phyloP scores from a whole-genome alignment of 2,329 filamentous ascomycete genomes.

The Shiraia bambusicola region DNA sequence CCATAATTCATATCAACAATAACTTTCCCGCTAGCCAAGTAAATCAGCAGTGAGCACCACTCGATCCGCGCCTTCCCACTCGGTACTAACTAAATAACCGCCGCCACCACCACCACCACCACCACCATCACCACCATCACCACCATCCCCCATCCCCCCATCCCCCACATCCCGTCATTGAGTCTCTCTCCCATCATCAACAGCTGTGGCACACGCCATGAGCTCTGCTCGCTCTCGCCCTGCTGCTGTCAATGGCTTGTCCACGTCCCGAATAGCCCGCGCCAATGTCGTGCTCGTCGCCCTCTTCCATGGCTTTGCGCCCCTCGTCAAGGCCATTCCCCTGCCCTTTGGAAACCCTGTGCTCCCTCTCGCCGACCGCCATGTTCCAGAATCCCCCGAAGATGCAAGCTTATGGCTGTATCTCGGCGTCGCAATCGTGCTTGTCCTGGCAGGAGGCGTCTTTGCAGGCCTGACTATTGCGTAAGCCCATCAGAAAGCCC shows the following conservation, averaged over 20 bases:
- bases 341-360: conserved; percentile 28
- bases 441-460: conserved; percentile 85
- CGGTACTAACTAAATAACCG: no score
- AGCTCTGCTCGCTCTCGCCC: conserved; percentile 25
- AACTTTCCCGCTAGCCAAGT: no score
- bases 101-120: conserved; percentile 3
- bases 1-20: background rate
- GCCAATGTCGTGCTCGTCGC: conserved; percentile 30
- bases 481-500: conserved; percentile 49
- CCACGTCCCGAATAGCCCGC: conserved; percentile 21
- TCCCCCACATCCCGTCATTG: conserved; percentile 11
- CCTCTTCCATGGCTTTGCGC: conserved; percentile 36
- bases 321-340: conserved; percentile 39
- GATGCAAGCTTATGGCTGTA: conserved; percentile 78
- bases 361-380: conserved; percentile 28
- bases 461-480: conserved; percentile 94
- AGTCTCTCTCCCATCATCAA: conserved; percentile 5
- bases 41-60: no score
- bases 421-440: conserved; percentile 71
- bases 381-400: conserved; percentile 42
- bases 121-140: background rate
- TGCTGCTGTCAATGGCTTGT: conserved; percentile 32
- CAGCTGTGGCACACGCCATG: conserved; percentile 33
- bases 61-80: conserved; percentile 4
- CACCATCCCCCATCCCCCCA: conserved; percentile 5